These are phyloP conservation scores for Actinomortierella wolfii DNA, from an alignment of 371 early-diverging fungal genomes.

Conservation along the genomic window DNA sequence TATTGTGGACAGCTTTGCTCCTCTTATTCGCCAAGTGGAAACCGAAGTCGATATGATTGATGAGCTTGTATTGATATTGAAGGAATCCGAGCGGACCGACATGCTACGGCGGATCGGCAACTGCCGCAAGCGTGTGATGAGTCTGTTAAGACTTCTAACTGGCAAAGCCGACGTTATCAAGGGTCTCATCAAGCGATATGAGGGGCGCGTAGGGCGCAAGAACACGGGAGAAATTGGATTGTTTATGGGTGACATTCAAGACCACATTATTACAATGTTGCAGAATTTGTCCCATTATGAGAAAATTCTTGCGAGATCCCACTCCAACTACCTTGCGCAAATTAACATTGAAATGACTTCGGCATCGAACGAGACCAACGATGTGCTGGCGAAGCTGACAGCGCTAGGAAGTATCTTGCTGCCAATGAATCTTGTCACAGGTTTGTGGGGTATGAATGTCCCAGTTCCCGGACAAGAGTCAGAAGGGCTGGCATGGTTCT, in stretches of 20 bases:
- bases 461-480: constrained; percentile 76
- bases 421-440: constrained; percentile 90
- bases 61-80: constrained; percentile 82
- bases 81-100: constrained; percentile 78
- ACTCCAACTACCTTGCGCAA: constrained; percentile 95
- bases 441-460: constrained; percentile 86
- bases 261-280: constrained; percentile 94
- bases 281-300: constrained; percentile 92
- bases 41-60: constrained; percentile 91
- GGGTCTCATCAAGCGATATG: constrained; percentile 66
- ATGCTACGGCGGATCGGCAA: constrained; percentile 88
- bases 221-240: constrained; percentile 57
- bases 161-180: constrained; percentile 87
- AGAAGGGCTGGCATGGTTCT: constrained; percentile 75
- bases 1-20: constrained; percentile 85
- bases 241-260: constrained; percentile 94
- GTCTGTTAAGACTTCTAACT: constrained; percentile 72
- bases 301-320: constrained; percentile 86
- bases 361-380: constrained; percentile 90
- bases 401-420: constrained; percentile 90
- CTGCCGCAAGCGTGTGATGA: constrained; percentile 83
- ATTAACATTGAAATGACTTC: constrained; percentile 96
- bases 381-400: constrained; percentile 90
- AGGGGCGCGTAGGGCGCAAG: constrained; percentile 52
- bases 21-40: constrained; percentile 78